phyloP scores from a whole-genome alignment of 495 filamentous ascomycete species.

The Penicillium turbatum region DNA sequence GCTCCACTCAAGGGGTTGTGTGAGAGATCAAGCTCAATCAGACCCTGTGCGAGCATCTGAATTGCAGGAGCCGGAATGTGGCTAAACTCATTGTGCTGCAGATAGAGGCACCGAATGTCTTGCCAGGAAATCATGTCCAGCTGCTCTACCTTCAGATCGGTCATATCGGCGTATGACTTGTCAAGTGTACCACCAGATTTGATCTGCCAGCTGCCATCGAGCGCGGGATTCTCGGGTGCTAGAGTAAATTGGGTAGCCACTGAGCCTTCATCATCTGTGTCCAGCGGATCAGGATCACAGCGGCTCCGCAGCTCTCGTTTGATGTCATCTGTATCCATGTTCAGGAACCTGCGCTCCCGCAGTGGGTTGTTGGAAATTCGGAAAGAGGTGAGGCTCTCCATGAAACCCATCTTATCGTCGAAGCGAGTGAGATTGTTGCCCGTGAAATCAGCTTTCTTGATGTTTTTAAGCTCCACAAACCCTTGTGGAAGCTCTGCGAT shows the following conservation, averaged over 20 bases:
- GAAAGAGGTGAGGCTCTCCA: constrained; percentile 71
- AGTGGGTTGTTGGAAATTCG: constrained; percentile 82
- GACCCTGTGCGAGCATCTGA: constrained; percentile 57
- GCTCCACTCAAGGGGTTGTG: constrained; percentile 68
- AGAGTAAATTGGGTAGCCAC: constrained; percentile 45
- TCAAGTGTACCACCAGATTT: constrained; percentile 71
- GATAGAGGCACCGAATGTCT: constrained; percentile 54
- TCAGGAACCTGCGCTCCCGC: constrained; percentile 76
- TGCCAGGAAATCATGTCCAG: constrained; percentile 43
- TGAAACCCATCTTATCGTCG: constrained; percentile 71
- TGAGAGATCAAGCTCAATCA: constrained; percentile 74
- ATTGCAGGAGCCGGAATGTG: constrained; percentile 61
- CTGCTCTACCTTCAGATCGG: constrained; percentile 41
- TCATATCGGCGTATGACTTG: constrained; percentile 60
- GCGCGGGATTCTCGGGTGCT: constrained; percentile 37
- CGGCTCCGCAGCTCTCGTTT: constrained; percentile 70
- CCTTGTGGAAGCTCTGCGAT: constrained; percentile 70
- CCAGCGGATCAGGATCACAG: constrained; percentile 54
- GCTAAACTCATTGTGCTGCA: constrained; percentile 73
- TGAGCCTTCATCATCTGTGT: constrained; percentile 43
- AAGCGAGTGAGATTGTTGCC: constrained; percentile 74
- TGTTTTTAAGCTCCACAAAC: constrained; percentile 57
- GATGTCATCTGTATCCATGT: constrained; percentile 73
- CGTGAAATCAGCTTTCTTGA: constrained; percentile 75
- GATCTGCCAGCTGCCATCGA: constrained; percentile 52